Conservation (phyloP, 192 early-diverging fungal genomes). For the Coemansia sp. region DNA sequence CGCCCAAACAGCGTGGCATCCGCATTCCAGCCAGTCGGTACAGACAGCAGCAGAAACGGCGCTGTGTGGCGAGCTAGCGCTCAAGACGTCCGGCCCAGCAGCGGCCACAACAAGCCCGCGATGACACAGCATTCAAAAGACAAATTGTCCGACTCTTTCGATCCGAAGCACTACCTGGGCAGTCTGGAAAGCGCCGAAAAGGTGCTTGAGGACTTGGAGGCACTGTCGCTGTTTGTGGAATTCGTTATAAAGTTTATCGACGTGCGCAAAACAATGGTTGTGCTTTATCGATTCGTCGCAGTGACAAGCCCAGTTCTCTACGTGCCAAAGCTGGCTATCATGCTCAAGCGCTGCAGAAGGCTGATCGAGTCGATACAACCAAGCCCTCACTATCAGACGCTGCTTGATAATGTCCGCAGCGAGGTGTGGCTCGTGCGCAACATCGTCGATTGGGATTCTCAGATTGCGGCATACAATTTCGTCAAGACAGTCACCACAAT, state of each 20-base stretch:
- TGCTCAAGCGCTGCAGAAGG: slow-evolving; percentile 34
- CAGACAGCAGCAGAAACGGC: background rate
- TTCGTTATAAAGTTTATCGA: slow-evolving; percentile 47
- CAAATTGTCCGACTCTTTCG: slow-evolving; percentile 24
- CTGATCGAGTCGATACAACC: slow-evolving; percentile 26
- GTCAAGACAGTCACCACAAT: slow-evolving; percentile 39
- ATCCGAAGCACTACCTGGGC: slow-evolving; percentile 30
- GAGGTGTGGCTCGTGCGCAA: slow-evolving; percentile 40
- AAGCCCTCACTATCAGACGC: slow-evolving; percentile 26
- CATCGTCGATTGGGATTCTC: slow-evolving; percentile 44
- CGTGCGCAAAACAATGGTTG: slow-evolving; percentile 51
- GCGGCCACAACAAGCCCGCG: background rate
- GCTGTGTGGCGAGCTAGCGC: background rate
- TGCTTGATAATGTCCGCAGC: slow-evolving; percentile 33
- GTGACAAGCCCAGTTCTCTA: slow-evolving; percentile 50
- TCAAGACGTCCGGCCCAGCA: background rate
- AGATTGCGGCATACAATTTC: slow-evolving; percentile 38
- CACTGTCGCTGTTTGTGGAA: slow-evolving; percentile 31
- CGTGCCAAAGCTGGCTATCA: slow-evolving; percentile 24
- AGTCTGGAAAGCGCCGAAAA: slow-evolving; percentile 34
- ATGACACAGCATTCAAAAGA: background rate
- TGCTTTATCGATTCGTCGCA: slow-evolving; percentile 50
- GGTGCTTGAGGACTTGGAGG: slow-evolving; percentile 39
- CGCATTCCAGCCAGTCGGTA: slow-evolving; percentile 1
- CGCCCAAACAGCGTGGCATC: background rate